phyloP scores from a whole-genome alignment of 2,329 filamentous ascomycete genomes.

The Nemania sp. region DNA sequence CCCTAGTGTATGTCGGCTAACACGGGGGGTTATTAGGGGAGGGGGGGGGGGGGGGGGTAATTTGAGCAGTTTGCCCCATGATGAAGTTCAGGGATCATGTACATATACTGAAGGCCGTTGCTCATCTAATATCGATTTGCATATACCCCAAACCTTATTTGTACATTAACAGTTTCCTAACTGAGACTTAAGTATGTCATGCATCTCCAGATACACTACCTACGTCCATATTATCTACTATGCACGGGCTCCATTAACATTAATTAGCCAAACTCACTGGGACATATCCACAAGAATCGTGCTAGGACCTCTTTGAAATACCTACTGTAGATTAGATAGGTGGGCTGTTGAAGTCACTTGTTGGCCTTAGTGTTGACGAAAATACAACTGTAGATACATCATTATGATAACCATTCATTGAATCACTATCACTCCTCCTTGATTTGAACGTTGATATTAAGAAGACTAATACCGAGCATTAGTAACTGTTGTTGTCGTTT shows the following conservation, averaged over 20 bases:
- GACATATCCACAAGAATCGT: too few relatives aligned
- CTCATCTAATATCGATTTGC: too few relatives aligned
- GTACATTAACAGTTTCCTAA: not conserved
- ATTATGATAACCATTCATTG: not conserved
- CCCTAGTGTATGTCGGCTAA: conserved; percentile 7
- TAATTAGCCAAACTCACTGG: not conserved
- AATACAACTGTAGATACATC: too few relatives aligned
- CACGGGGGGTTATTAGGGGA: too few relatives aligned
- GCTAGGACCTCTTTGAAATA: too few relatives aligned
- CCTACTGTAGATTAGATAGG: too few relatives aligned
- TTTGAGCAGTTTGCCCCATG: not conserved
- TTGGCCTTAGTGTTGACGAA: too few relatives aligned
- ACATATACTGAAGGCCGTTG: too few relatives aligned
- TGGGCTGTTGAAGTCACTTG: too few relatives aligned
- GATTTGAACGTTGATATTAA: too few relatives aligned
- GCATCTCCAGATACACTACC: not conserved
- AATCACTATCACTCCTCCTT: not conserved
- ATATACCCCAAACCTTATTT: too few relatives aligned
- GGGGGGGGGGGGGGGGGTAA: not conserved
- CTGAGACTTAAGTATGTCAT: not conserved
- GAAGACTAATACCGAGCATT: not conserved
- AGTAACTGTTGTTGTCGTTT: not conserved
- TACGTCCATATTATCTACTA: not conserved
- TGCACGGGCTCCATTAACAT: not conserved
- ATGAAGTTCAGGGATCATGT: too few relatives aligned